phyloP scores from a whole-genome alignment of 495 filamentous ascomycete genomes.

The Tuber microsphaerosporum region DNA sequence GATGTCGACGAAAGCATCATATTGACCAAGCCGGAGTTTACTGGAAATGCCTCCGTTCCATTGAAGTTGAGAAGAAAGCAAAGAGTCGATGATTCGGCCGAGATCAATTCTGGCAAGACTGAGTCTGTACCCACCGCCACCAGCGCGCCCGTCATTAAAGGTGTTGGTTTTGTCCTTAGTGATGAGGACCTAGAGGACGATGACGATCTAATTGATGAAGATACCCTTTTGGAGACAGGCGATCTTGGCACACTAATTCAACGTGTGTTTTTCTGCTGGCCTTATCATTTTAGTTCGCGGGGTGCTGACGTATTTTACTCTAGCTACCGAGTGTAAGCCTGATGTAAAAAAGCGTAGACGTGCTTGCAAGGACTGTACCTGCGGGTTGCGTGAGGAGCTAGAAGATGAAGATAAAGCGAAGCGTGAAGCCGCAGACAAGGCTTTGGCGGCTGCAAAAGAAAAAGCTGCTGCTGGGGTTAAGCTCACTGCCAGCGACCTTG shows the following conservation, averaged over 20 bases:
- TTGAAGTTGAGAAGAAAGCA: constrained; percentile 65
- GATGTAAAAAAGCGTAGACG: constrained; percentile 76
- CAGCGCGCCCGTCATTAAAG: constrained; percentile 46
- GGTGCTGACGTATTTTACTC: constrained; percentile 5
- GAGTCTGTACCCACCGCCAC: constrained; percentile 17
- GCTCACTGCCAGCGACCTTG: constrained; percentile 68
- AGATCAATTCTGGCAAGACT: constrained; percentile 16
- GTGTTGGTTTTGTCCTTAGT: constrained; percentile 68
- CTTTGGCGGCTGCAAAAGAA: constrained; percentile 52
- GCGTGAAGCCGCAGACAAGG: constrained; percentile 55
- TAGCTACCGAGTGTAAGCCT: constrained; percentile 76
- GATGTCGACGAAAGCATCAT: constrained; percentile 43
- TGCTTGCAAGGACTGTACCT: constrained; percentile 97
- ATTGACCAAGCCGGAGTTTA: constrained; percentile 67
- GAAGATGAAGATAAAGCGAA: constrained; percentile 73
- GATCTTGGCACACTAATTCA: constrained; percentile 67
- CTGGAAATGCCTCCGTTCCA: constrained; percentile 60
- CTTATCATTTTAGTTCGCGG: background rate
- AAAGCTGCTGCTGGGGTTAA: constrained; percentile 55
- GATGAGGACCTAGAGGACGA: constrained; percentile 63
- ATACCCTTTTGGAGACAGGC: constrained; percentile 73
- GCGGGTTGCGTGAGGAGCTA: constrained; percentile 70
- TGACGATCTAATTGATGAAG: constrained; percentile 84
- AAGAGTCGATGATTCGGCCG: constrained; percentile 40
- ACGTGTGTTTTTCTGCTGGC: constrained; percentile 53